Evolutionary conservation across 495 filamentous ascomycete genomes (phyloP), one percentile per base, ranked within the genome.

Genomic region (Trypethelium eluteriae): DNA sequence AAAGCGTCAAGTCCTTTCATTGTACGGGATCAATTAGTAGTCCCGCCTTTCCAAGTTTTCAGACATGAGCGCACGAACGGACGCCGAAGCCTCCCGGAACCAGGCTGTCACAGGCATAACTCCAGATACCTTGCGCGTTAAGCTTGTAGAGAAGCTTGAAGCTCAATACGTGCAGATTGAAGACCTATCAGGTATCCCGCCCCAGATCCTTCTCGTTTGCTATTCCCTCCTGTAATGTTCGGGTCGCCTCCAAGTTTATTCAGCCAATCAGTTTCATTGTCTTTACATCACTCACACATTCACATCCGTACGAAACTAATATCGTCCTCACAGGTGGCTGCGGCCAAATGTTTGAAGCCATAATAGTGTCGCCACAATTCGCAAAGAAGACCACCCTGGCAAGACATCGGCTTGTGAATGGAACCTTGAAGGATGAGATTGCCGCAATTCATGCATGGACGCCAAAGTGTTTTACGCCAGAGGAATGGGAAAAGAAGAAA

Each of bases 381-480:
- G 84, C 84, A 34, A 90, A 89, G 75, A 96, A 95, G 80, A 93
- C 82, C 62, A 88, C 90, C 63, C 86, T 98, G 18, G 90, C 91
- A 65, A 85, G 93, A 16, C 91, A 97, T 79, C 86, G 94, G 32
- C 81, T 96, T 62, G 94, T 96, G 61, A 98, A 98, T 77, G 83
- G 84, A 2, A 87, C 86, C 6, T 77, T 98, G 73, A 94, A 93
- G 79, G 84, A 84, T n/a, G 94, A 98, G 80, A 94, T 98, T 76
- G 89, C 91, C 3, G 85, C 86, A 57, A 96, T 98, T 65, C 94
- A 98, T 81, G 94, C 94, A n/a, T 98, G 94, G 94, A 93, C 90
- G 66, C 91, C 94, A 35, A 96, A 93, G 78, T 98, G 95, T 77
- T 91, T 89, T 80, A 98, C 94, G 16, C 91, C 92, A 1, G 93